Conservation (phyloP, 2,329 filamentous ascomycete genomes). For the Fusarium scirpi region DNA sequence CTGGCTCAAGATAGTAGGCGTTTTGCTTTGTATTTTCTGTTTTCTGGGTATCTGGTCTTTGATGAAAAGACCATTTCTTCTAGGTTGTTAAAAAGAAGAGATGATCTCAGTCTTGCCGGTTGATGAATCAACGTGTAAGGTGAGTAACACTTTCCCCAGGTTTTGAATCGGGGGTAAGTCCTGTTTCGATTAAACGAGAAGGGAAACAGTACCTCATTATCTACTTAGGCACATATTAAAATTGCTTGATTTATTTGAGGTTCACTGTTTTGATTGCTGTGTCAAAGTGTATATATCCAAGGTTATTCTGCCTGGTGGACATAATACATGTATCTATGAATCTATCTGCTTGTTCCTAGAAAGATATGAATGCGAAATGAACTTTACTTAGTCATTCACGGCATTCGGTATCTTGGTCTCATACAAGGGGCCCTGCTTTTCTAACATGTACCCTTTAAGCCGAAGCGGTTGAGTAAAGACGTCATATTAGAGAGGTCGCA, state of each 20-base stretch:
- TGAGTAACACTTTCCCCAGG: slow-evolving; percentile 19
- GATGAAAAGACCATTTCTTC: not conserved
- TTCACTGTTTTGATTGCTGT: not conserved
- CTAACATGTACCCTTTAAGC: slow-evolving; percentile 40
- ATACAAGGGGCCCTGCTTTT: not conserved
- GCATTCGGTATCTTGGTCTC: slow-evolving; percentile 58
- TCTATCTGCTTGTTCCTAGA: not conserved
- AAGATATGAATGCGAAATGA: not conserved
- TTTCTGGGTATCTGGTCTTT: not conserved
- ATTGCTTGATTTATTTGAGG: not conserved
- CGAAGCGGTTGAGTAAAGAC: slow-evolving; percentile 36
- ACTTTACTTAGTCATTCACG: not conserved
- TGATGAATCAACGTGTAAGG: slow-evolving; percentile 1
- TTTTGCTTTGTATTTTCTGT: not conserved
- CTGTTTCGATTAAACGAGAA: not conserved
- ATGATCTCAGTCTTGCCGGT: not conserved
- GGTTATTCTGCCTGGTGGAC: not conserved
- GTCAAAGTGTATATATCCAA: not conserved
- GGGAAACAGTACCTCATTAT: not conserved
- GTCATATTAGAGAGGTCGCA: slow-evolving; percentile 8
- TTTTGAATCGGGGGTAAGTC: slow-evolving; percentile 1
- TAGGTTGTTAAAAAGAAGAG: not conserved
- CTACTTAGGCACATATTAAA: not conserved
- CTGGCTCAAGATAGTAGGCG: not conserved
- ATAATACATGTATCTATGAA: not conserved